Evolutionary conservation across 176 grass and related monocot genomes (phyloP).

Genomic region (Miscanthus lutarioriparius): DNA sequence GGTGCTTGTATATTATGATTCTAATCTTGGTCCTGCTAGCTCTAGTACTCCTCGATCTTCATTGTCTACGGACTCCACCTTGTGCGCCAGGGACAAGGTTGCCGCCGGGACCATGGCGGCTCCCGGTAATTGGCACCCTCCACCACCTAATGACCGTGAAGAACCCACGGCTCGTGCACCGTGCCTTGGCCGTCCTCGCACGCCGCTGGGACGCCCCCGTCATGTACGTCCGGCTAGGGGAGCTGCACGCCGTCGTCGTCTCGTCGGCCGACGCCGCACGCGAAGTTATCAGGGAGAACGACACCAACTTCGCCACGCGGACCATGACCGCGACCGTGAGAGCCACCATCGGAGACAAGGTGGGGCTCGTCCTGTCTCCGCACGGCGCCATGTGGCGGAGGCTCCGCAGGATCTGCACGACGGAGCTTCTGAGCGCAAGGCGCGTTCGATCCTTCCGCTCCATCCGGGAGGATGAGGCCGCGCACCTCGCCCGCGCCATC

Average conservation of each 20-base stretch:
- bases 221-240: background rate
- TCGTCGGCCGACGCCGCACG: slow-evolving; percentile 3
- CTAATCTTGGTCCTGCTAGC: background rate
- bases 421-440: slow-evolving; percentile 5
- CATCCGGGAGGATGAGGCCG: slow-evolving; percentile 33
- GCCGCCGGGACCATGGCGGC: background rate
- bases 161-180: background rate
- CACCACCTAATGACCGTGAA: background rate
- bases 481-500: background rate
- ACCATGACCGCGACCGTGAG: background rate
- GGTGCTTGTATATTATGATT: background rate
- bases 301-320: slow-evolving; percentile 7
- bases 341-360: slow-evolving; percentile 2
- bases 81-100: background rate
- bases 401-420: slow-evolving; percentile 31
- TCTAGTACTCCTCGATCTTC: background rate
- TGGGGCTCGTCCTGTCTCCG: slow-evolving; percentile 11
- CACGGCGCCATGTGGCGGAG: slow-evolving; percentile 26
- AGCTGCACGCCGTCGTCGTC: background rate
- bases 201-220: slow-evolving; percentile 4
- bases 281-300: background rate
- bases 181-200: background rate
- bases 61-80: background rate
- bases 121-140: background rate
- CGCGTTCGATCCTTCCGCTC: slow-evolving; percentile 37